Evolutionary conservation across 2,329 filamentous ascomycete species (phyloP).

Genomic region (Colletotrichum sp.): DNA sequence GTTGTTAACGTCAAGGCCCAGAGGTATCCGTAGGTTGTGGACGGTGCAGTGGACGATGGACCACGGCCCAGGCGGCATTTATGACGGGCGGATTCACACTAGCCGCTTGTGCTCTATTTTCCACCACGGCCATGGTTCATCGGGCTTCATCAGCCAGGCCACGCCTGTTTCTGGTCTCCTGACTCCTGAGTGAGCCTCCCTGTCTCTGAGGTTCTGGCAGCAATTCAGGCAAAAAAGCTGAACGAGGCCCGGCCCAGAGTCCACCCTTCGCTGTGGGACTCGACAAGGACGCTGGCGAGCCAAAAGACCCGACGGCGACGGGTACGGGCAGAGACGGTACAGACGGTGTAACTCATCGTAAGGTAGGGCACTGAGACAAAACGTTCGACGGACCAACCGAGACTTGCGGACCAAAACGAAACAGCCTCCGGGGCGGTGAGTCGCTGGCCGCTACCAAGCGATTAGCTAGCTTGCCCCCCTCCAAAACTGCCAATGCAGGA

Average conservation of each 20-base stretch:
- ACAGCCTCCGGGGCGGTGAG: background rate
- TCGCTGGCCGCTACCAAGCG: background rate
- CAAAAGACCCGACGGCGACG: background rate
- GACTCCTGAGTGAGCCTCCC: background rate
- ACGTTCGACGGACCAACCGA: conserved; percentile 6
- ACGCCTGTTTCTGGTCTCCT: background rate
- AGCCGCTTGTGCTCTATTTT: background rate
- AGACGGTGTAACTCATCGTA: background rate
- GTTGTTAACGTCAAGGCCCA: background rate
- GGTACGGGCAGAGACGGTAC: background rate
- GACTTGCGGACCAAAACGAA: conserved; percentile 8
- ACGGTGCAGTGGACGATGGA: background rate
- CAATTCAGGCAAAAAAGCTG: conserved; percentile 9
- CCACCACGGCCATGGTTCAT: background rate
- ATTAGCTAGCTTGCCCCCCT: background rate
- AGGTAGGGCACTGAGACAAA: background rate
- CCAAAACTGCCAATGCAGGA: background rate
- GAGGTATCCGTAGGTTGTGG: background rate
- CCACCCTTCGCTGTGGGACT: background rate
- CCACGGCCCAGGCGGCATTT: conserved; percentile 10
- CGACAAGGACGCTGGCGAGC: background rate
- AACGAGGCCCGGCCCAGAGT: background rate
- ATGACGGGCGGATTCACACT: background rate
- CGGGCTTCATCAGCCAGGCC: background rate
- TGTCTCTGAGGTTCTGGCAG: background rate